Percentiles rank a stretch among this genome's conserved stretches.
Conservation (phyloP, 306 rosid genomes). For the Glycine soja region DNA sequence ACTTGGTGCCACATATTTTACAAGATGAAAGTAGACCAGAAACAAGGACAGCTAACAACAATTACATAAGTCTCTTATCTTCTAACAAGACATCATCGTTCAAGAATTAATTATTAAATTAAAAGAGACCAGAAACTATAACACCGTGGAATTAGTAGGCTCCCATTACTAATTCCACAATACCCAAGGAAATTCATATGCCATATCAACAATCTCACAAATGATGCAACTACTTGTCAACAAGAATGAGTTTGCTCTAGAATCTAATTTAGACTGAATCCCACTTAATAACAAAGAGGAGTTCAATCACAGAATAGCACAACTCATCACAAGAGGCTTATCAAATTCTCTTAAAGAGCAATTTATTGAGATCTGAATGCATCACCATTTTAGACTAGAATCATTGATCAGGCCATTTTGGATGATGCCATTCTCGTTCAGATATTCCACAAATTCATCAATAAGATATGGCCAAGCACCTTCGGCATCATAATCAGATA, state of each 20-base stretch:
- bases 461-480: slow-evolving; percentile 99
- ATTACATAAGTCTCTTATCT: slow-evolving; percentile 32
- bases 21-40: slow-evolving; percentile 35
- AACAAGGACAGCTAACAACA: slow-evolving; percentile 23
- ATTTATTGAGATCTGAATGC: slow-evolving; percentile 29
- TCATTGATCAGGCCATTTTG: slow-evolving; percentile 56
- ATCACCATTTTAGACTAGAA: slow-evolving; percentile 54
- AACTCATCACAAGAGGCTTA: slow-evolving; percentile 31
- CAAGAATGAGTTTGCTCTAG: slow-evolving; percentile 48
- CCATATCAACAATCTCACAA: slow-evolving; percentile 52
- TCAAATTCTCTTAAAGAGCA: slow-evolving; percentile 26
- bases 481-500: slow-evolving; percentile 89
- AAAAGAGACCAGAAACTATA: slow-evolving; percentile 19
- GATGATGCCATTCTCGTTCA: slow-evolving; percentile 77
- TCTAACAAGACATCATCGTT: slow-evolving; percentile 43
- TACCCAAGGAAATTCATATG: slow-evolving; percentile 42
- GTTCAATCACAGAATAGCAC: slow-evolving; percentile 41
- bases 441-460: slow-evolving; percentile 93
- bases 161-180: slow-evolving; percentile 42
- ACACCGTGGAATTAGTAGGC: slow-evolving; percentile 35
- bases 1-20: slow-evolving; percentile 33
- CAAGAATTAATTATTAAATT: slow-evolving; percentile 37
- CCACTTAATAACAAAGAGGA: slow-evolving; percentile 27
- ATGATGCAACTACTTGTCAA: slow-evolving; percentile 45
- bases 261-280: slow-evolving; percentile 13